Conservation (phyloP, 2,329 filamentous ascomycete genomes). For the Claviceps cyperi region DNA sequence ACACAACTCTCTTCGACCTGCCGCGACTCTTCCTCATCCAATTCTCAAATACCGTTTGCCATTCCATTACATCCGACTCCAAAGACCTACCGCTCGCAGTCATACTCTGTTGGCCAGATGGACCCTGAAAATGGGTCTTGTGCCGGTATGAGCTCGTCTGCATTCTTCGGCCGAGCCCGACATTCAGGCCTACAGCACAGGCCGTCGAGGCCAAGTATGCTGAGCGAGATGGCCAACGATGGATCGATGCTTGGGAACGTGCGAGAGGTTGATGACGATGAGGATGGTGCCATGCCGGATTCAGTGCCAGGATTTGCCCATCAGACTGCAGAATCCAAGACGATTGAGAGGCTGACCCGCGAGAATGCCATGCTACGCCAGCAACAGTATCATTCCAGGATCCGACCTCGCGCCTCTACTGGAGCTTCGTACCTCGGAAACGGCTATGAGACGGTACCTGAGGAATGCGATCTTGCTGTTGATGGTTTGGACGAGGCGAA, state of each 20-base stretch:
- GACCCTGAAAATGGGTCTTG: conserved; percentile 47
- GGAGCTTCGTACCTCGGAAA: conserved; percentile 39
- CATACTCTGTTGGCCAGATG: conserved; percentile 86
- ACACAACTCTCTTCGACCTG: conserved; percentile 36
- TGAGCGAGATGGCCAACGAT: conserved; percentile 57
- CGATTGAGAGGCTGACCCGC: conserved; percentile 45
- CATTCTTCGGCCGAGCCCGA: conserved; percentile 37
- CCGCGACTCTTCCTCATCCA: conserved; percentile 35
- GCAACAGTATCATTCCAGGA: conserved; percentile 28
- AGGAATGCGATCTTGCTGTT: conserved; percentile 58
- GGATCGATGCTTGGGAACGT: conserved; percentile 50
- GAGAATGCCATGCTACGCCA: conserved; percentile 50
- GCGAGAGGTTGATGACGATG: conserved; percentile 54
- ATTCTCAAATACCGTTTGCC: conserved; percentile 63
- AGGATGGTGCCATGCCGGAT: conserved; percentile 44
- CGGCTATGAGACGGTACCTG: conserved; percentile 43
- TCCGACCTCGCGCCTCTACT: conserved; percentile 45
- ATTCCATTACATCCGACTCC: conserved; percentile 81
- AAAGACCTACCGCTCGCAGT: conserved; percentile 89
- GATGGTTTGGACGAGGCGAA: conserved; percentile 53
- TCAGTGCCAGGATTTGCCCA: conserved; percentile 32
- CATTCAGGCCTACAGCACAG: conserved; percentile 64
- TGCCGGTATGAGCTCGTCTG: conserved; percentile 29
- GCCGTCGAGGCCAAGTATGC: conserved; percentile 63
- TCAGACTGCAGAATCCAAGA: conserved; percentile 44